These are phyloP conservation scores for Hygrophorus russula DNA, from an alignment of 768 basidiomycete genomes.

Conservation along the genomic window DNA sequence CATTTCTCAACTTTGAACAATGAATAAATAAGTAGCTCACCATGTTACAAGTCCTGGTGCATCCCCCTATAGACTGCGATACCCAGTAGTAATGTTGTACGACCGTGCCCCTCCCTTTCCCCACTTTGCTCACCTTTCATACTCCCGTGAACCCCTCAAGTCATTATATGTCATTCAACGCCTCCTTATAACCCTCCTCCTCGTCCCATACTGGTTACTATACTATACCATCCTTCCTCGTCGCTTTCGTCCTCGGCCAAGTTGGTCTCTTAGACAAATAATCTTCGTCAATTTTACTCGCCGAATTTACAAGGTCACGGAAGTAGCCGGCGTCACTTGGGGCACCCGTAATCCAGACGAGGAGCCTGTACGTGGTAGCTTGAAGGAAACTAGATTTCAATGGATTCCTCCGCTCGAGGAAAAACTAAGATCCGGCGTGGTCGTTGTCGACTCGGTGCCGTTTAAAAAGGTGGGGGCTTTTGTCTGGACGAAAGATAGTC, in stretches of 20 bases:
- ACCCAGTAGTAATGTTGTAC: conserved; percentile 3
- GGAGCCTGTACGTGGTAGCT: conserved; percentile 18
- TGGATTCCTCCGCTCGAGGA: conserved; percentile 35
- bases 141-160: conserved; percentile 33
- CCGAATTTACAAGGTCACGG: conserved; percentile 41
- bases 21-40: no score
- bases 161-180: conserved; percentile 36
- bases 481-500: conserved; percentile 31
- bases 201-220: conserved; percentile 34
- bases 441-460: conserved; percentile 23
- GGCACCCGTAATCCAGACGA: conserved; percentile 33
- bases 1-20: no score
- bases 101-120: conserved; percentile 21
- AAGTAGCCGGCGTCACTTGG: conserved; percentile 47
- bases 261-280: conserved; percentile 39
- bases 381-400: conserved; percentile 36
- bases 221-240: conserved; percentile 33
- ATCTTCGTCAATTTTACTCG: conserved; percentile 41
- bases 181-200: conserved; percentile 33
- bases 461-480: conserved; percentile 35
- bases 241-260: conserved; percentile 32
- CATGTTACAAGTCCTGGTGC: no score
- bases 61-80: not conserved
- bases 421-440: conserved; percentile 28
- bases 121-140: conserved; percentile 31